Percentiles rank a stretch among this genome's conserved stretches.
phyloP scores from a whole-genome alignment of 176 grass and related monocot species.

The Sorghum bicolor region DNA sequence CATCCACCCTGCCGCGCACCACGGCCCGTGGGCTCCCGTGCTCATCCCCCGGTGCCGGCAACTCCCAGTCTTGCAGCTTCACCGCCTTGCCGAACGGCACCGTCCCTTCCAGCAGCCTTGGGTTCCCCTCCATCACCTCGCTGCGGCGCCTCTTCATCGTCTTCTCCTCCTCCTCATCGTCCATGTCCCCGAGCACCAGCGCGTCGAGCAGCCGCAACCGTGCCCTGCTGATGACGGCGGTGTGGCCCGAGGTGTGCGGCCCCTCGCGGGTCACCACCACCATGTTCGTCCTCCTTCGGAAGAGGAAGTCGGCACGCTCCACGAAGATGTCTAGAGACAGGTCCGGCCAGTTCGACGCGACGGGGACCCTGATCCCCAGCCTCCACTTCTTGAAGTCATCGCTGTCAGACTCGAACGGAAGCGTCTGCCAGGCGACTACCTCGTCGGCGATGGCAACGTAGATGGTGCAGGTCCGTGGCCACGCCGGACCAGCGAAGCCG shows the following conservation, averaged over 20 bases:
- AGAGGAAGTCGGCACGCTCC: background rate
- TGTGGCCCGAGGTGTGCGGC: conserved; percentile 31
- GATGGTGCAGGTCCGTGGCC: background rate
- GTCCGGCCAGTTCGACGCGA: background rate
- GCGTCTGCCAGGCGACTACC: accelerated
- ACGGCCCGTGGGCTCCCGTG: background rate
- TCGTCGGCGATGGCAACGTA: background rate
- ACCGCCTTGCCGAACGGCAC: conserved; percentile 20
- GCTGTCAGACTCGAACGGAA: background rate
- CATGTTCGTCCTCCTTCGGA: background rate
- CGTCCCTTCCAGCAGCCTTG: background rate
- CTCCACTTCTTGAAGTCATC: background rate
- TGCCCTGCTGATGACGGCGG: conserved; percentile 16
- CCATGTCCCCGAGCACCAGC: background rate
- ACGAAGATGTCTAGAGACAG: background rate
- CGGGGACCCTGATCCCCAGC: background rate
- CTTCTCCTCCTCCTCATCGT: background rate
- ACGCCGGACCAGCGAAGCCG: conserved; percentile 4
- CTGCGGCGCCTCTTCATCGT: background rate
- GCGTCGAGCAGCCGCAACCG: conserved; percentile 16
- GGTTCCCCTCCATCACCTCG: background rate
- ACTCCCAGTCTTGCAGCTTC: background rate
- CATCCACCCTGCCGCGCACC: conserved; percentile 16
- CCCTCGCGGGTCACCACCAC: conserved; percentile 3
- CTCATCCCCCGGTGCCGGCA: background rate